A percentile compares a stretch with the other conserved stretches of the same genome.
These are phyloP conservation scores for Starmerella lactis-condensi DNA, from an alignment of 805 yeast genomes.

Conservation along the genomic window DNA sequence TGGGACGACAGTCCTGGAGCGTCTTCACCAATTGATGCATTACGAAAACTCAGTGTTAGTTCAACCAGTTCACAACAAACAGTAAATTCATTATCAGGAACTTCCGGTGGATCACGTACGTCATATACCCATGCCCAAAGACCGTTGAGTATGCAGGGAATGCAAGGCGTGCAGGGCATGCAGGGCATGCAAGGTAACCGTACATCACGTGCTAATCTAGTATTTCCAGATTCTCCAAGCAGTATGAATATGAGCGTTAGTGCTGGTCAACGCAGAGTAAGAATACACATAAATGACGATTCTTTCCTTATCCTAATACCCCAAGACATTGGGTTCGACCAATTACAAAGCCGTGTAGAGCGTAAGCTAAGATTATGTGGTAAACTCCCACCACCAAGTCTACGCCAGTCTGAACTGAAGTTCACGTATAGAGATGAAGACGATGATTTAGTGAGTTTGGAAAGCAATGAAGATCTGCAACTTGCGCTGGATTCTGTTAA, in stretches of 20 bases:
- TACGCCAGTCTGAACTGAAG: constrained; percentile 27
- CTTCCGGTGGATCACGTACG: not conserved
- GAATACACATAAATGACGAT: constrained; percentile 22
- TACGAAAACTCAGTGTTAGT: constrained; percentile 13
- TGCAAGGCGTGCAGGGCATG: too few species aligned
- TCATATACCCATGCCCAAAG: too few species aligned
- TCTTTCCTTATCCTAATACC: constrained; percentile 50
- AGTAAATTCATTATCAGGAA: constrained; percentile 1
- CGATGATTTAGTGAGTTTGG: constrained; percentile 76
- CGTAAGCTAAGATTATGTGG: constrained; percentile 39
- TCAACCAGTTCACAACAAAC: constrained; percentile 11
- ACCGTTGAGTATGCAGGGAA: too few species aligned
- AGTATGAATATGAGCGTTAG: too few species aligned
- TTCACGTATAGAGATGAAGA: constrained; percentile 85
- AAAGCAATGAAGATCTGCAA: constrained; percentile 71
- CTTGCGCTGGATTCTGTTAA: constrained; percentile 42
- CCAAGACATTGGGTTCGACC: constrained; percentile 31
- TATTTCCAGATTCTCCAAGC: too few species aligned
- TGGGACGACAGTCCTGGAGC: constrained; percentile 9
- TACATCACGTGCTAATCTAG: too few species aligned
- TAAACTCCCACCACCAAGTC: constrained; percentile 15
- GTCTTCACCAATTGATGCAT: constrained; percentile 11
- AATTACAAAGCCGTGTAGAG: constrained; percentile 39
- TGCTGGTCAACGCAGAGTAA: constrained; percentile 20
- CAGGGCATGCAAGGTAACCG: too few species aligned